Evolutionary conservation across 2,329 filamentous ascomycete species (phyloP), one percentile per base, ranked within the genome.

Genomic region (Colletotrichum falcatum): DNA sequence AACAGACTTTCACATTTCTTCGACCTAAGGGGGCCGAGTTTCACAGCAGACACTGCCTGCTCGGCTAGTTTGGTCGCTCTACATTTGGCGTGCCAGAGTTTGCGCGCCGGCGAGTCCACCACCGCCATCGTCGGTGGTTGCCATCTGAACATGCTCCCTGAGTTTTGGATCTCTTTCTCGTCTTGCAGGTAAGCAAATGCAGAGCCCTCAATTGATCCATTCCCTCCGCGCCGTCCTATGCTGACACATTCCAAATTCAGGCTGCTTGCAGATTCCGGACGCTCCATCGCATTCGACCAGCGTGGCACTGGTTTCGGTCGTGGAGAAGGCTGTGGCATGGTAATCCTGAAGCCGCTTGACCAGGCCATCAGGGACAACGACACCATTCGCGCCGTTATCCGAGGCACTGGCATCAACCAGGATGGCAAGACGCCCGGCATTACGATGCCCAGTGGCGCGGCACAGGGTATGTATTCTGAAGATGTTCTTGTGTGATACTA

Each of bases 351-450:
- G 78, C 84, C 83, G 0, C 80, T 91, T 0, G 82, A 84, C 42
- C 82, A 87, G 68, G 89, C 89, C 2, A 75, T 89, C 30, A 78
- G 76, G 51, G 88, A 89, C 71, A 86, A 86, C 30, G 88, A 91
- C 74, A 81, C 83, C 2, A 86, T 88, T 68, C 80, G 83, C 46
- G 85, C 85, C 16, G 79, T 88, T 42, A 86, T 90, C 61, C 80
- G 80, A 35, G 84, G 81, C 20, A 86, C 83, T 5, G 85, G 83
- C 3, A 79, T 84, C 56, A 89, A 89, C 74, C 84, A 86, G 71
- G 89, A 91, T 74, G 89, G 89, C 20, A 84, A 79, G 65, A 87
- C 83, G 0, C 84, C 84, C 2, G 87, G 87, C 2, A 85, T 91
- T 60, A 88, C 88, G 0, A 84, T 87, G 77, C 89, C 89, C 0